Percentiles rank a stretch among this genome's conserved stretches.
phyloP scores from a whole-genome alignment of 306 rosid species.

The Alnus rubra region DNA sequence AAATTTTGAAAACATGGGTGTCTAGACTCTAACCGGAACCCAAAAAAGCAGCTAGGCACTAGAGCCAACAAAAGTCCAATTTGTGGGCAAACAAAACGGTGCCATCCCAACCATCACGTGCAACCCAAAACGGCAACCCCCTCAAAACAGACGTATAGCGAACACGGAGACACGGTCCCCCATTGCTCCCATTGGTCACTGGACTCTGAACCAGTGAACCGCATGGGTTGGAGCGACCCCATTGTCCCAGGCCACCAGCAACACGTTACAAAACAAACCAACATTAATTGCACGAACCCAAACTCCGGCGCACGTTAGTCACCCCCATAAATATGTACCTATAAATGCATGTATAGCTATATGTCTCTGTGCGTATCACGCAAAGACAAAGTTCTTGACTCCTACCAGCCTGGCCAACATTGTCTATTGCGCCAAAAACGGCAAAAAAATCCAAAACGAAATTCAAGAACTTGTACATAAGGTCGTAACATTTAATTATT shows the following conservation, averaged over 20 bases:
- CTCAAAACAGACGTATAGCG: not conserved
- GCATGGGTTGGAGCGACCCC: slow-evolving; percentile 2
- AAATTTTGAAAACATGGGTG: not conserved
- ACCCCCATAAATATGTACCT: not conserved
- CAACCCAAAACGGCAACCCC: not conserved
- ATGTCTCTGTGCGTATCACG: not conserved
- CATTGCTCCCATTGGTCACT: slow-evolving; percentile 15
- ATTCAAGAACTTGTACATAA: no score
- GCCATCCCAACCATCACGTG: slow-evolving; percentile 32
- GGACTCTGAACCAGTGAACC: not conserved
- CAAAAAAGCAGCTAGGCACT: not conserved
- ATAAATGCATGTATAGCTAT: not conserved
- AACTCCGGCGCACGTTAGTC: slow-evolving; percentile 22
- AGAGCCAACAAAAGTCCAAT: slow-evolving; percentile 21
- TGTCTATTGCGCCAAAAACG: slow-evolving; percentile 29
- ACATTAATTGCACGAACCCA: slow-evolving; percentile 36
- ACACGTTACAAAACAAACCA: slow-evolving; percentile 18
- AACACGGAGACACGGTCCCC: slow-evolving; percentile 24
- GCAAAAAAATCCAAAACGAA: slow-evolving; percentile 4
- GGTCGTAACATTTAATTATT: not conserved
- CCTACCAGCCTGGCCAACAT: slow-evolving; percentile 37
- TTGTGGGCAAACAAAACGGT: slow-evolving; percentile 20
- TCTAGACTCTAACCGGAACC: not conserved
- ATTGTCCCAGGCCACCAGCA: not conserved
- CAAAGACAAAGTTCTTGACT: not conserved